These are phyloP conservation scores for Beauveria sp. DNA, from an alignment of 2,329 filamentous ascomycete genomes.

Conservation along the genomic window DNA sequence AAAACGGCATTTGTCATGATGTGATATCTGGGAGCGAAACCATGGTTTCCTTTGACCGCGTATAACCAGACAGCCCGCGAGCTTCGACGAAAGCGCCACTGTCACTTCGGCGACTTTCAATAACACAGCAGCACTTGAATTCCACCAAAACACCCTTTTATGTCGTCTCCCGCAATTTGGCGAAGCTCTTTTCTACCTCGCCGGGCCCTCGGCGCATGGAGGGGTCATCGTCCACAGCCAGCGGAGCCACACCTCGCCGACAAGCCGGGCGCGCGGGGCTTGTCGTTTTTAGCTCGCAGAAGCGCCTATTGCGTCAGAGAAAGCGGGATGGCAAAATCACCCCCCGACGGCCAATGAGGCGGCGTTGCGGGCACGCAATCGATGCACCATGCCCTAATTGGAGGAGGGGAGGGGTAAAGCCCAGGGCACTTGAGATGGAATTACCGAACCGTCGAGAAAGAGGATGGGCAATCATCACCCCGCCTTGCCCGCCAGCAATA, in stretches of 20 bases:
- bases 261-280: neutral
- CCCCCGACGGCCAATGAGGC: conserved; percentile 18
- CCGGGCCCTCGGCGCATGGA: no score
- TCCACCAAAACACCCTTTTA: no score
- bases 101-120: no score
- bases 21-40: no score
- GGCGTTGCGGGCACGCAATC: conserved; percentile 22
- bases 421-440: neutral
- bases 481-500: neutral
- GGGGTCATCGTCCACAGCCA: no score
- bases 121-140: no score
- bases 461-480: neutral
- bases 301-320: conserved; percentile 22
- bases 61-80: no score
- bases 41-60: no score
- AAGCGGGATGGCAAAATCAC: conserved; percentile 21
- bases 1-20: no score
- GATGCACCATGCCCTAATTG: conserved; percentile 14
- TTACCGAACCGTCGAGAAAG: neutral
- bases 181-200: no score
- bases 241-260: neutral
- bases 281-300: conserved; percentile 4
- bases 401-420: neutral
- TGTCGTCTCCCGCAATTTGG: no score
- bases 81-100: no score